phyloP scores from a whole-genome alignment of 1,284 basidiomycete species.

The Entoloma clypeatum region DNA sequence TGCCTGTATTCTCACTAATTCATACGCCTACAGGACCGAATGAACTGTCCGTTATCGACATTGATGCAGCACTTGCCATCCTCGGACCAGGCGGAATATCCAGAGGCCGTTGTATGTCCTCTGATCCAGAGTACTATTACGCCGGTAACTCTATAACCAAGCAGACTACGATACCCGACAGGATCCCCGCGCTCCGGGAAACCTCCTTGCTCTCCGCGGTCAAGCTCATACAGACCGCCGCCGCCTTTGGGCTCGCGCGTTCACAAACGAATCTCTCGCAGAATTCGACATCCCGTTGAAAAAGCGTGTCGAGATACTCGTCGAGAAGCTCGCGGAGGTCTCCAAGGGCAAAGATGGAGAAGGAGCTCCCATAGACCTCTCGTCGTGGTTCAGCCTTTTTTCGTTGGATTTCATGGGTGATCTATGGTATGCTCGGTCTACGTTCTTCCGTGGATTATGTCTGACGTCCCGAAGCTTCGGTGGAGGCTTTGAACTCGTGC shows the following conservation, averaged over 20 bases:
- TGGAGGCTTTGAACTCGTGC: constrained; percentile 13
- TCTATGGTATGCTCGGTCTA: constrained; percentile 14
- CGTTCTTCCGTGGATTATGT: no score
- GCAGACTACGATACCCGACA: constrained; percentile 15
- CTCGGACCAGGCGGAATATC: constrained; percentile 17
- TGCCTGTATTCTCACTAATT: no score
- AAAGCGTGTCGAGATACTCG: constrained; percentile 9
- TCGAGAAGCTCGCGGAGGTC: constrained; percentile 4
- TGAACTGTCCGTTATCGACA: constrained; percentile 16
- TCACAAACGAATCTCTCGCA: constrained; percentile 13
- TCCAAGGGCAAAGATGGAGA: no score
- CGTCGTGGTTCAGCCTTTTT: constrained; percentile 15
- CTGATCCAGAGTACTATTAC: neutral
- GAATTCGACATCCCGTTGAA: constrained; percentile 15
- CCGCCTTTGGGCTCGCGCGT: constrained; percentile 16
- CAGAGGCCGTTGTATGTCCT: constrained; percentile 15
- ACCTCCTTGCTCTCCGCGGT: constrained; percentile 12
- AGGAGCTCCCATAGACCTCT: constrained; percentile 14
- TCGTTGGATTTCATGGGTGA: constrained; percentile 19
- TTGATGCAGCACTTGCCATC: constrained; percentile 15
- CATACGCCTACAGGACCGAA: constrained; percentile 12
- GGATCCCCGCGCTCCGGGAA: constrained; percentile 16
- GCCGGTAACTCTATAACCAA: neutral
- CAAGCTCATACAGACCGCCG: constrained; percentile 17
- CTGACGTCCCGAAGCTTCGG: constrained; percentile 11